These are phyloP conservation scores for Xylaria sp. DNA, from an alignment of 2,329 filamentous ascomycete species.

Conservation along the genomic window DNA sequence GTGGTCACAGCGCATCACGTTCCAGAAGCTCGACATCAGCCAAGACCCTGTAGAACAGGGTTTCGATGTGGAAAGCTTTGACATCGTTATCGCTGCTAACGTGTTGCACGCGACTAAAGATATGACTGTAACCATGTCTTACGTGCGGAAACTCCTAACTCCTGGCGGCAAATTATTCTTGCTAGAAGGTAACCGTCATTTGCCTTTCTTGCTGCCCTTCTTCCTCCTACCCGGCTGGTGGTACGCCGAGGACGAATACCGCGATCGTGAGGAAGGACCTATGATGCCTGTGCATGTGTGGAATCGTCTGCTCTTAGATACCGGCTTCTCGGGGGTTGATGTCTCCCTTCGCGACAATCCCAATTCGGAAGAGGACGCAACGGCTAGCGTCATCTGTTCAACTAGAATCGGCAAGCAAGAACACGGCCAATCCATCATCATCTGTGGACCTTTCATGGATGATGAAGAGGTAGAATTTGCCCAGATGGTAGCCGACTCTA, in stretches of 20 bases:
- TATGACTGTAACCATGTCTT: slow-evolving; percentile 4
- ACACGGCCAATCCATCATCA: background rate
- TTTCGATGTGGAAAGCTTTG: slow-evolving; percentile 19
- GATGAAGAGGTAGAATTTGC: slow-evolving; percentile 20
- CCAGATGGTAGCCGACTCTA: slow-evolving; percentile 15
- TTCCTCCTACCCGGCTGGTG: slow-evolving; percentile 22
- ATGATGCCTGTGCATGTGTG: slow-evolving; percentile 21
- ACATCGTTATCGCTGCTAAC: slow-evolving; percentile 32
- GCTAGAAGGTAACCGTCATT: slow-evolving; percentile 2
- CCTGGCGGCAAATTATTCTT: slow-evolving; percentile 18
- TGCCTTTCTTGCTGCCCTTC: slow-evolving; percentile 5
- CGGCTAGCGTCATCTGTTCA: slow-evolving; percentile 19
- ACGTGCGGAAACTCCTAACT: slow-evolving; percentile 15
- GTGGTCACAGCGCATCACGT: slow-evolving; percentile 18
- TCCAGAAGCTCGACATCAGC: slow-evolving; percentile 18
- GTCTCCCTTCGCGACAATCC: slow-evolving; percentile 15
- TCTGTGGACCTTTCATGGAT: slow-evolving; percentile 22
- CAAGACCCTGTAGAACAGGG: slow-evolving; percentile 28
- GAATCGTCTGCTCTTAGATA: slow-evolving; percentile 19
- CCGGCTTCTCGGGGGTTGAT: slow-evolving; percentile 27
- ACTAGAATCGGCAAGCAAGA: slow-evolving; percentile 22
- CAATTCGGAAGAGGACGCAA: background rate
- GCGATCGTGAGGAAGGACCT: slow-evolving; percentile 16
- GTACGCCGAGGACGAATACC: slow-evolving; percentile 8
- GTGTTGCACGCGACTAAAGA: slow-evolving; percentile 26